Percentiles rank a stretch among this genome's conserved stretches.
phyloP scores from a whole-genome alignment of 257 asterid genomes.

The Solanum pennellii region DNA sequence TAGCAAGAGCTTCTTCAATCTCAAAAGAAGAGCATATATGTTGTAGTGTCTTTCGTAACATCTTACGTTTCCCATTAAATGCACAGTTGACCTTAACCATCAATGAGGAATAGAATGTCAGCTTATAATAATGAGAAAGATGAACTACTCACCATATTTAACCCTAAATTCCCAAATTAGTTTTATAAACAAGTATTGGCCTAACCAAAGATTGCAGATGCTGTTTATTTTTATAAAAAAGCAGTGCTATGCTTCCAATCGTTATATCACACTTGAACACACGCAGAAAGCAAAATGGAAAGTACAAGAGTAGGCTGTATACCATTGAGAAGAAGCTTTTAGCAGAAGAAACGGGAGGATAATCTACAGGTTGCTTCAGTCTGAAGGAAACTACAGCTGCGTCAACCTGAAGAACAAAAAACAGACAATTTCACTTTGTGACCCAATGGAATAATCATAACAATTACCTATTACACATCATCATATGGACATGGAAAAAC shows the following conservation, averaged over 20 bases:
- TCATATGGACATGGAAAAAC: background rate
- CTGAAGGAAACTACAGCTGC: slow-evolving; percentile 78
- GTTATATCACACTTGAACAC: background rate
- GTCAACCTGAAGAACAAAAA: slow-evolving; percentile 52
- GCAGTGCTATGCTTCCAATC: background rate
- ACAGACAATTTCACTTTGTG: background rate
- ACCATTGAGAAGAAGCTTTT: slow-evolving; percentile 98
- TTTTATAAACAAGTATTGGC: background rate
- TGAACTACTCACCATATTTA: background rate
- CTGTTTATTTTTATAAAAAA: background rate
- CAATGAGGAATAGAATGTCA: background rate
- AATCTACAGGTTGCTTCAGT: slow-evolving; percentile 54
- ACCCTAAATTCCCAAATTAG: background rate
- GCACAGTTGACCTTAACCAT: slow-evolving; percentile 82
- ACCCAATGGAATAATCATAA: background rate
- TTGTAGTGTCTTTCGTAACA: slow-evolving; percentile 85
- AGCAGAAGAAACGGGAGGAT: slow-evolving; percentile 68
- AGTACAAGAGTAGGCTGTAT: background rate
- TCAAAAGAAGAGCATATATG: slow-evolving; percentile 65
- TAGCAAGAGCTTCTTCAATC: slow-evolving; percentile 65
- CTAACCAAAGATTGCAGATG: background rate
- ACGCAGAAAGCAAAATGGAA: background rate
- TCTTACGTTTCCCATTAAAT: slow-evolving; percentile 89
- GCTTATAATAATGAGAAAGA: background rate
- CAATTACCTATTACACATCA: background rate